Conservation (phyloP, 371 early-diverging fungal genomes). For the Mucor piriformis region DNA sequence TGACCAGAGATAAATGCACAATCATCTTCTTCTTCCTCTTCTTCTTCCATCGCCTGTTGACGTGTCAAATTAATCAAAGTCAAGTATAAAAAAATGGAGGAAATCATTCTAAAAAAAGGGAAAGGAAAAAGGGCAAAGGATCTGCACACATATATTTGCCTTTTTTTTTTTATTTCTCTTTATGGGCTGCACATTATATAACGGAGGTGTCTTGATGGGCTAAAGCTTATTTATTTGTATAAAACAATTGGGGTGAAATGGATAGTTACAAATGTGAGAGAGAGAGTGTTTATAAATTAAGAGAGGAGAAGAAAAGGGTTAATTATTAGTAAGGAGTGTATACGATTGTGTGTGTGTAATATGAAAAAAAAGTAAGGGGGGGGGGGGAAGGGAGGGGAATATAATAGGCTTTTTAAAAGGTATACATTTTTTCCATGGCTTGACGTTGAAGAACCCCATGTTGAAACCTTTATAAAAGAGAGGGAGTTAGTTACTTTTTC, state of each 20-base stretch:
- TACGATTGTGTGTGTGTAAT: background rate
- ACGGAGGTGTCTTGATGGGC: background rate
- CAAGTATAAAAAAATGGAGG: too few relatives aligned
- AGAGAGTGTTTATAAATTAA: background rate
- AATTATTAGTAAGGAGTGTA: slow-evolving; percentile 5
- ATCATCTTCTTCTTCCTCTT: slow-evolving; percentile 25
- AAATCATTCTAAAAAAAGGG: background rate
- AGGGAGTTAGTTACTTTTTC: background rate
- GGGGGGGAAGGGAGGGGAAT: background rate
- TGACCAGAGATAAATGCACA: slow-evolving; percentile 44
- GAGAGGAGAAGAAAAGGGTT: slow-evolving; percentile 1
- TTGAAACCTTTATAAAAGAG: slow-evolving; percentile 37
- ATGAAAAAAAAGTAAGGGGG: background rate
- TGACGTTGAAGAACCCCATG: slow-evolving; percentile 54
- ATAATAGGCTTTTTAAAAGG: slow-evolving; percentile 27
- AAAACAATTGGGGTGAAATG: background rate
- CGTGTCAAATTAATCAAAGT: background rate
- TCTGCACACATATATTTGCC: background rate
- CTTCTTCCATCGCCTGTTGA: slow-evolving; percentile 9
- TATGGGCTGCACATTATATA: background rate
- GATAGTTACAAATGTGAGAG: background rate
- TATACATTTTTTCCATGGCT: slow-evolving; percentile 59
- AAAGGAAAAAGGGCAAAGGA: slow-evolving; percentile 6
- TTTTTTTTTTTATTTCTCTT: too few relatives aligned
- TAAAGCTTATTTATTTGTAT: background rate